Evolutionary conservation across 768 basidiomycete genomes (phyloP).

Genomic region (Fomitopsis pulvina): DNA sequence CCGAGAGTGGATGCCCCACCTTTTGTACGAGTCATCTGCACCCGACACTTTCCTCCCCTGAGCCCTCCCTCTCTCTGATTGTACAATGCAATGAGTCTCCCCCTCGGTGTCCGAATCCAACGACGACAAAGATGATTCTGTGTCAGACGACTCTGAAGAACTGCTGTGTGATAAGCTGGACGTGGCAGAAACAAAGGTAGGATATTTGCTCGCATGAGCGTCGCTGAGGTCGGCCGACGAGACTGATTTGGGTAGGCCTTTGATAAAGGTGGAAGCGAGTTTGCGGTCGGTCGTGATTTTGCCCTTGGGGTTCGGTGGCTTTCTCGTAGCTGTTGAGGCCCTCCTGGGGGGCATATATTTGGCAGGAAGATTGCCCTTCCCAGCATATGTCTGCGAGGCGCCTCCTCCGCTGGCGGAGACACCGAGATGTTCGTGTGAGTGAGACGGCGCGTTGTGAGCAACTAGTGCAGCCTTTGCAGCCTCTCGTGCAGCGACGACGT

Average conservation of each 20-base stretch:
- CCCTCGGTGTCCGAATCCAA: conserved; percentile 13
- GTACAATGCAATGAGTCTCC: conserved; percentile 8
- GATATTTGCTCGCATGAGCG: conserved; percentile 17
- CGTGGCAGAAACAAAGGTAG: conserved; percentile 28
- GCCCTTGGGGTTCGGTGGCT: conserved; percentile 21
- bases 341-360: conserved; percentile 22
- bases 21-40: conserved; percentile 35
- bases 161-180: conserved; percentile 22
- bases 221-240: conserved; percentile 19
- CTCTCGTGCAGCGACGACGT: conserved; percentile 30
- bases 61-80: background rate
- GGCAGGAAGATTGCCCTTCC: conserved; percentile 1
- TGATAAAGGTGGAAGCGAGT: background rate
- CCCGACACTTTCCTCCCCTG: conserved; percentile 32
- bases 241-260: conserved; percentile 4
- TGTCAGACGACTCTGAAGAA: conserved; percentile 21
- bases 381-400: background rate
- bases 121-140: conserved; percentile 18
- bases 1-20: conserved; percentile 65
- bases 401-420: background rate
- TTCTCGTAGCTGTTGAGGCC: conserved; percentile 19
- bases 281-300: conserved; percentile 28
- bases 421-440: background rate
- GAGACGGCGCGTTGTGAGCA: background rate
- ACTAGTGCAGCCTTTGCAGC: conserved; percentile 16